A percentile compares a stretch with the other conserved stretches of the same genome.
These are phyloP conservation scores for Pezicula rhizophila DNA, from an alignment of 2,329 filamentous ascomycete species.

Conservation along the genomic window DNA sequence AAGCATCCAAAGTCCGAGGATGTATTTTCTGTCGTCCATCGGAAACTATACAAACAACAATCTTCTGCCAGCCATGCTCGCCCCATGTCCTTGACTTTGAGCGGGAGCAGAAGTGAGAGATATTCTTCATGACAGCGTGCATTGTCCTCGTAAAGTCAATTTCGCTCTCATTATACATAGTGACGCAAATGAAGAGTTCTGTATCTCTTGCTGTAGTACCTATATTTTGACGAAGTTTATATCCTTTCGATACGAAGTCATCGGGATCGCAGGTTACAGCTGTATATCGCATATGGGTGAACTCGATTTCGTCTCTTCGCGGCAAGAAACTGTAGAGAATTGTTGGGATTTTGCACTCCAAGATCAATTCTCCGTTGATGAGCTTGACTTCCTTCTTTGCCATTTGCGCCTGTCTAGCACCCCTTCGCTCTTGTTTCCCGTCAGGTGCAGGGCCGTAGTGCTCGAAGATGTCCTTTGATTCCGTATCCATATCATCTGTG, in stretches of 20 bases:
- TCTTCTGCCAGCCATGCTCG: slow-evolving; percentile 96
- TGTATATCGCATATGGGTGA: slow-evolving; percentile 98
- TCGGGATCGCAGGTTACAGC: slow-evolving; percentile 97
- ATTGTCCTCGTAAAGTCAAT: slow-evolving; percentile 95
- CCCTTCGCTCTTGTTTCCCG: slow-evolving; percentile 80
- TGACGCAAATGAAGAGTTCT: slow-evolving; percentile 92
- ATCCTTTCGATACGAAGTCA: slow-evolving; percentile 82
- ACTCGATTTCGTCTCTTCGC: slow-evolving; percentile 85
- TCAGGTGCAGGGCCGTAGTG: slow-evolving; percentile 85
- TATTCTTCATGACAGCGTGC: slow-evolving; percentile 98
- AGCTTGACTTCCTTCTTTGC: slow-evolving; percentile 89
- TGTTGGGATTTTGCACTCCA: slow-evolving; percentile 98
- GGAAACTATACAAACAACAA: slow-evolving; percentile 93
- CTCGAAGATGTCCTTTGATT: slow-evolving; percentile 54
- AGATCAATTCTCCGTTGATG: slow-evolving; percentile 93
- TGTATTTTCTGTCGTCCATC: slow-evolving; percentile 93
- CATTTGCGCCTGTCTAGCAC: slow-evolving; percentile 81
- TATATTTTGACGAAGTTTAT: slow-evolving; percentile 88
- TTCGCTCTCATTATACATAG: slow-evolving; percentile 99
- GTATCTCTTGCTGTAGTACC: slow-evolving; percentile 80
- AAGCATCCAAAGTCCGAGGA: slow-evolving; percentile 82
- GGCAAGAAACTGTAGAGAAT: slow-evolving; percentile 97
- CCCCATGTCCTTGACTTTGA: slow-evolving; percentile 94
- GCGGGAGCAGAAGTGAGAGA: slow-evolving; percentile 90
- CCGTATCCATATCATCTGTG: slow-evolving; percentile 30